These are phyloP conservation scores for Hansfordia pulvinata DNA, from an alignment of 2,329 filamentous ascomycete species.

Conservation along the genomic window DNA sequence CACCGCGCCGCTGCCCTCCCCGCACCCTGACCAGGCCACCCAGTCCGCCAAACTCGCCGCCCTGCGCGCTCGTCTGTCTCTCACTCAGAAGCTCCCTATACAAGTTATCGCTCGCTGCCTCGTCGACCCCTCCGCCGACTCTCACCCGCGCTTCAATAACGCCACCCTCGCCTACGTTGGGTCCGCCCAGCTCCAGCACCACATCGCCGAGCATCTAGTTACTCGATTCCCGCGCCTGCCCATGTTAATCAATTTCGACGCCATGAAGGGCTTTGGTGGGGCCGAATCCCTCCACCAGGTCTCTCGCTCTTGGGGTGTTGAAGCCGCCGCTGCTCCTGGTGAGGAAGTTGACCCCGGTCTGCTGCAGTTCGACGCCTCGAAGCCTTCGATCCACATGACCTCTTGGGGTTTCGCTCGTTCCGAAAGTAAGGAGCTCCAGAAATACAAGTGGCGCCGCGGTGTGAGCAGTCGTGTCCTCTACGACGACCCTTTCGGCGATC, in stretches of 20 bases:
- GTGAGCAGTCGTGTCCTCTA: conserved; percentile 67
- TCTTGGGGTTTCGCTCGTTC: conserved; percentile 38
- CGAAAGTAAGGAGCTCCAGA: conserved; percentile 29
- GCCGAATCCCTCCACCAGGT: conserved; percentile 60
- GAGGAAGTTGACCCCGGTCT: conserved; percentile 85
- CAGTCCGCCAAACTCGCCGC: conserved; percentile 82
- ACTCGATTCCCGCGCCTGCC: conserved; percentile 86
- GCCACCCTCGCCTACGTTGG: conserved; percentile 69
- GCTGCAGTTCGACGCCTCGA: conserved; percentile 58
- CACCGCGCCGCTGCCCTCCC: conserved; percentile 48
- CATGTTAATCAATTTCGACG: conserved; percentile 73
- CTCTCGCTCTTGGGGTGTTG: conserved; percentile 80
- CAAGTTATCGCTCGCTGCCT: conserved; percentile 78
- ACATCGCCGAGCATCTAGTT: conserved; percentile 77
- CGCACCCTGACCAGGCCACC: conserved; percentile 50
- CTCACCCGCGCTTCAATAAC: conserved; percentile 77
- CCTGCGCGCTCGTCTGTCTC: conserved; percentile 75
- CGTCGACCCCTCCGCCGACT: conserved; percentile 74
- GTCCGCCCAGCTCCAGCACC: conserved; percentile 72
- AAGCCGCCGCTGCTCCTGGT: conserved; percentile 73
- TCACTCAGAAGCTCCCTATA: conserved; percentile 70
- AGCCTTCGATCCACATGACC: conserved; percentile 27
- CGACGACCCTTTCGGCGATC: conserved; percentile 75
- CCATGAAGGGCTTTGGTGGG: conserved; percentile 74
- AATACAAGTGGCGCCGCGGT: conserved; percentile 49